Conservation (phyloP, 768 basidiomycete genomes). For the Xerocomus spinulosus region DNA sequence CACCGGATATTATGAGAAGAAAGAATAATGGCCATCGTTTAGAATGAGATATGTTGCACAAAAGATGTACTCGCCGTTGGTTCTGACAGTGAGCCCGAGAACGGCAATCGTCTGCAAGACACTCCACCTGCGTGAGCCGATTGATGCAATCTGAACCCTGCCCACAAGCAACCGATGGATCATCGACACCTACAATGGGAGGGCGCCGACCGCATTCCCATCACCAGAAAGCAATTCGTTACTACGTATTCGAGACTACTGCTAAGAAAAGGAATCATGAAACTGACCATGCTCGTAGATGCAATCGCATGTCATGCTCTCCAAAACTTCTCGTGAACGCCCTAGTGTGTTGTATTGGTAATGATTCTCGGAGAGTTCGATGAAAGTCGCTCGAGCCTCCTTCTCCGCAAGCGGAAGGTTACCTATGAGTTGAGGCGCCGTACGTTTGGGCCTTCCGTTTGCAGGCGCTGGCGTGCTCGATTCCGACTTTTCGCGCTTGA, state of each 20-base stretch:
- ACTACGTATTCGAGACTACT: slow-evolving; percentile 30
- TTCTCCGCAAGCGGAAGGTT: slow-evolving; percentile 75
- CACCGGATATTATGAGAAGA: not conserved
- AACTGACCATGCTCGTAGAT: slow-evolving; percentile 75
- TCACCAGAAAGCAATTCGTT: slow-evolving; percentile 16
- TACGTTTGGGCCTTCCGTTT: slow-evolving; percentile 34
- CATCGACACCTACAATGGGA: slow-evolving; percentile 50
- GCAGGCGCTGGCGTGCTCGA: slow-evolving; percentile 34
- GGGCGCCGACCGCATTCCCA: slow-evolving; percentile 15
- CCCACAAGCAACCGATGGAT: slow-evolving; percentile 71
- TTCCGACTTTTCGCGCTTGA: slow-evolving; percentile 32
- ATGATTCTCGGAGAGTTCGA: slow-evolving; percentile 68
- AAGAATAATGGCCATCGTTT: not conserved
- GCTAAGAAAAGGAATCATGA: slow-evolving; percentile 11
- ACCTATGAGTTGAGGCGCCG: slow-evolving; percentile 66
- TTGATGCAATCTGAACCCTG: slow-evolving; percentile 93
- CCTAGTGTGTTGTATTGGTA: slow-evolving; percentile 88
- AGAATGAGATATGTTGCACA: not conserved
- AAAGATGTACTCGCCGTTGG: slow-evolving; percentile 63
- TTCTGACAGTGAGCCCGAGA: slow-evolving; percentile 82
- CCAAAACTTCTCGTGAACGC: slow-evolving; percentile 80
- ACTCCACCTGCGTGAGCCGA: slow-evolving; percentile 94
- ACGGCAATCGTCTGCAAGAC: slow-evolving; percentile 84
- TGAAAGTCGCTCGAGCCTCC: slow-evolving; percentile 68
- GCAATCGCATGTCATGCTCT: slow-evolving; percentile 97